These are phyloP conservation scores for Coffea eugenioides DNA, from an alignment of 257 asterid genomes.

Conservation along the genomic window DNA sequence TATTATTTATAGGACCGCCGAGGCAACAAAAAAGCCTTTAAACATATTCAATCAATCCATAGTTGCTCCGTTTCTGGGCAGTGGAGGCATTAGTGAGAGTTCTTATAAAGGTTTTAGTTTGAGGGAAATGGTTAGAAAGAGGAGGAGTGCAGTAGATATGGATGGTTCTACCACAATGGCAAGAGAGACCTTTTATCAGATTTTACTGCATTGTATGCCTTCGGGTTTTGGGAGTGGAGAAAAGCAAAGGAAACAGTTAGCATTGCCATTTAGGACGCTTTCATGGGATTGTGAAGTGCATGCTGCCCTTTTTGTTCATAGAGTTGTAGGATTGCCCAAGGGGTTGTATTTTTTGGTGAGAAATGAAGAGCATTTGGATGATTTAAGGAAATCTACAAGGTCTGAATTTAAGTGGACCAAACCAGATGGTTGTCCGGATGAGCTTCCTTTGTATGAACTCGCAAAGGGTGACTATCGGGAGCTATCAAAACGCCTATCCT, in stretches of 20 bases:
- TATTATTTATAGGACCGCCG: conserved; percentile 72
- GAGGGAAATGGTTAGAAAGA: conserved; percentile 69
- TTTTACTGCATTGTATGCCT: conserved; percentile 80
- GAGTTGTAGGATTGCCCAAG: conserved; percentile 69
- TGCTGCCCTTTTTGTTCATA: conserved; percentile 80
- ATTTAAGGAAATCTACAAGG: conserved; percentile 55
- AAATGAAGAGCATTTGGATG: conserved; percentile 64
- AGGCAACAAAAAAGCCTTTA: conserved; percentile 60
- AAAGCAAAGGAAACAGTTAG: conserved; percentile 55
- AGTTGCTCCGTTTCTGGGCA: conserved; percentile 42
- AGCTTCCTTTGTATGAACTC: conserved; percentile 80
- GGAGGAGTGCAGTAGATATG: conserved; percentile 98
- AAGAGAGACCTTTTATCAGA: conserved; percentile 77
- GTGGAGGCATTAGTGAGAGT: conserved; percentile 41
- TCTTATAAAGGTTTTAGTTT: conserved; percentile 56
- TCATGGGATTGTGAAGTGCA: conserved; percentile 83
- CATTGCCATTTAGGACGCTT: conserved; percentile 75
- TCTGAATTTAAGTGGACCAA: conserved; percentile 75
- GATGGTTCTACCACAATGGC: conserved; percentile 65
- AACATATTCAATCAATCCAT: conserved; percentile 28
- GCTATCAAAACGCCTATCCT: conserved; percentile 71
- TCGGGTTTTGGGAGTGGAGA: conserved; percentile 47
- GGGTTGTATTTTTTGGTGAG: conserved; percentile 87
- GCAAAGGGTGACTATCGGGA: conserved; percentile 51
- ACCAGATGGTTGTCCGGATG: conserved; percentile 81